Conservation (phyloP, 768 basidiomycete genomes). For the Cystobasidium onofrii region DNA sequence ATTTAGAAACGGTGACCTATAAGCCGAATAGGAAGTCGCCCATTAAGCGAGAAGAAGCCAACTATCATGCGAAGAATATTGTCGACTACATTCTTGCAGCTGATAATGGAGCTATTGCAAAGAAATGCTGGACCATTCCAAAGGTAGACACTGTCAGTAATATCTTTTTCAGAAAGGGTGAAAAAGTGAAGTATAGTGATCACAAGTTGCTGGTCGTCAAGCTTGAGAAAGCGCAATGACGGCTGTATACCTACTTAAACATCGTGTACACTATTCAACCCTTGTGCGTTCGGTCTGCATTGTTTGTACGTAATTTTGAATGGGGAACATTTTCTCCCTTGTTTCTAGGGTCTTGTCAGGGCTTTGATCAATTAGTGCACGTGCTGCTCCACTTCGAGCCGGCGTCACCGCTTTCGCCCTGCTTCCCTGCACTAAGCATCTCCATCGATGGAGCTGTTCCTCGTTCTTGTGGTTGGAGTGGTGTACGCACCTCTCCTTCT, state of each 20-base stretch:
- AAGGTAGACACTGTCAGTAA: background rate
- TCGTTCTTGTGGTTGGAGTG: background rate
- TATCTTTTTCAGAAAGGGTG: background rate
- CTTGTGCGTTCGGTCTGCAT: too few relatives aligned
- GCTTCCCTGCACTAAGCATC: background rate
- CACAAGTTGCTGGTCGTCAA: background rate
- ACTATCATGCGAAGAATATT: constrained; percentile 9
- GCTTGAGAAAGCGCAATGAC: background rate
- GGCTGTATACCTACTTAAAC: too few relatives aligned
- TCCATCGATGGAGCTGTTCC: background rate
- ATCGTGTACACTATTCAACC: too few relatives aligned
- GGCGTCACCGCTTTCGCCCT: too few relatives aligned
- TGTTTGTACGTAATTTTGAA: too few relatives aligned
- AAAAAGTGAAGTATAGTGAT: background rate
- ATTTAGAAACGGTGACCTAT: constrained; percentile 19
- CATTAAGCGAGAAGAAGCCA: constrained; percentile 35
- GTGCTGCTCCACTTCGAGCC: too few relatives aligned
- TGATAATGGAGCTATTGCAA: constrained; percentile 26
- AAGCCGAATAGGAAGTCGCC: too few relatives aligned
- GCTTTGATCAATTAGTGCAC: too few relatives aligned
- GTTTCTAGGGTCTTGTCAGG: too few relatives aligned
- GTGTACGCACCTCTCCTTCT: background rate
- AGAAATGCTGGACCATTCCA: background rate
- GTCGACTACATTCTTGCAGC: constrained; percentile 36
- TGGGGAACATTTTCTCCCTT: too few relatives aligned